Evolutionary conservation across 108 stramenopile species (phyloP), one percentile per base, ranked within the genome.

Genomic region (Nitzschia sp.): DNA sequence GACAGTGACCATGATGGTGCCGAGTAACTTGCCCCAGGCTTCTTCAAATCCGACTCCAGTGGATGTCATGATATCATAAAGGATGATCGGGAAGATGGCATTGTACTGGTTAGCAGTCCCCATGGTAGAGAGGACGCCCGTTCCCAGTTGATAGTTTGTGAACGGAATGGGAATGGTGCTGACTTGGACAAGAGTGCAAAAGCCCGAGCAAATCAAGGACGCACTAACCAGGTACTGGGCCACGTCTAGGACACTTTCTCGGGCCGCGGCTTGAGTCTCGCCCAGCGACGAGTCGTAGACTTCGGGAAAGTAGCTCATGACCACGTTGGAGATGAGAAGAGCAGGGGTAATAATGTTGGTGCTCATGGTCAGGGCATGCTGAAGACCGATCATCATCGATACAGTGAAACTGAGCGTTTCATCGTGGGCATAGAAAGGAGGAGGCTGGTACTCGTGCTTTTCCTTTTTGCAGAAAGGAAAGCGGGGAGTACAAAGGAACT

Each of bases 81-180:
- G 45, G 38, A 42, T 42, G 13, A 42, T 42, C 13, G 38, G 38
- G 13, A 42, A 42, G 38, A 42, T 42, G 31, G 78, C 78, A 30
- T 79, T 71, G 54, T 76, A 79, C 6, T 78, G 78, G 61, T 76
- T 79, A 9, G 81, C 75, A 8, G 81, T 82, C 2, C 78, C 81
- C 78, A 82, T 82, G 38, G 76, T 76, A 17, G 71, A 68, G 5
- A 82, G 38, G 21, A 82, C 65, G 19, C 79, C 82, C 18, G 82
- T 80, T 66, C 81, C 81, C 29, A 82, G 66, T 36, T 67, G 45
- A 61, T 71, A 76, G 36, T 32, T 30, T 13, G 76, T 82, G 13
- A 42, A 48, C 28, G 78, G 79, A 55, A 82, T 82, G 47, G 49
- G 65, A 55, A 76, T 64, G 30, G 54, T 59, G 25, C 34, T 30